phyloP scores from a whole-genome alignment of 164 flowering plant genomes.

The Magnolia kwangsiensis region DNA sequence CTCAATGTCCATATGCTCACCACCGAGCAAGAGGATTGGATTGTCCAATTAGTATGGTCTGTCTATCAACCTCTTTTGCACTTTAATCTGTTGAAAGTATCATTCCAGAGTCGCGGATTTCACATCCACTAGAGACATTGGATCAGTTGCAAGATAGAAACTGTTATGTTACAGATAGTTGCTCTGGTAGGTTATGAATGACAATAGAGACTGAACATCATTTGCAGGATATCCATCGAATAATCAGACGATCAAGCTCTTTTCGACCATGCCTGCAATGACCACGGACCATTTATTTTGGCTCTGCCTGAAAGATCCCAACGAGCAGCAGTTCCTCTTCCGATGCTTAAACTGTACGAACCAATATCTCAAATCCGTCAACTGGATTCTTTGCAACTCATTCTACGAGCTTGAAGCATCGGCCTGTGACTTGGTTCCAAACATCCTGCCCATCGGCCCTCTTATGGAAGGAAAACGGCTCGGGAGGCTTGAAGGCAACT shows the following conservation, averaged over 20 bases:
- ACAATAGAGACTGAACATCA: not conserved
- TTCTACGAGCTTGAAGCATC: constrained; percentile 28
- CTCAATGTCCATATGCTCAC: not conserved
- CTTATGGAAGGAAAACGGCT: not conserved
- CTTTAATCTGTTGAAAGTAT: too few relatives aligned
- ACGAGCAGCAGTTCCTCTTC: constrained; percentile 11
- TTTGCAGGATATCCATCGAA: constrained; percentile 20
- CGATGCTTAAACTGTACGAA: not conserved
- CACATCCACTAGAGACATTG: too few relatives aligned
- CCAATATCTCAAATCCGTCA: constrained; percentile 5
- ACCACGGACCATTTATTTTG: constrained; percentile 18
- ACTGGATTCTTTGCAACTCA: constrained; percentile 39
- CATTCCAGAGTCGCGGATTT: too few relatives aligned
- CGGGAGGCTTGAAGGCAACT: not conserved
- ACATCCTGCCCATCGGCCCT: constrained; percentile 3
- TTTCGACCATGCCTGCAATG: constrained; percentile 22
- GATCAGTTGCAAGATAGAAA: too few relatives aligned
- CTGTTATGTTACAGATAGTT: too few relatives aligned
- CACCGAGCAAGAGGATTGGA: too few relatives aligned
- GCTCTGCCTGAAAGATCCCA: constrained; percentile 7
- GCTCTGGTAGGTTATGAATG: too few relatives aligned
- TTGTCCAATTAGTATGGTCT: too few relatives aligned
- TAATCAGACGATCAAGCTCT: constrained; percentile 12
- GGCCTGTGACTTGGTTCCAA: not conserved
- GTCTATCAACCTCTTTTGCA: too few relatives aligned